A percentile compares a stretch with the other conserved stretches of the same genome.
Conservation (phyloP, 2,329 filamentous ascomycete species). For the Mycogone perniciosa region DNA sequence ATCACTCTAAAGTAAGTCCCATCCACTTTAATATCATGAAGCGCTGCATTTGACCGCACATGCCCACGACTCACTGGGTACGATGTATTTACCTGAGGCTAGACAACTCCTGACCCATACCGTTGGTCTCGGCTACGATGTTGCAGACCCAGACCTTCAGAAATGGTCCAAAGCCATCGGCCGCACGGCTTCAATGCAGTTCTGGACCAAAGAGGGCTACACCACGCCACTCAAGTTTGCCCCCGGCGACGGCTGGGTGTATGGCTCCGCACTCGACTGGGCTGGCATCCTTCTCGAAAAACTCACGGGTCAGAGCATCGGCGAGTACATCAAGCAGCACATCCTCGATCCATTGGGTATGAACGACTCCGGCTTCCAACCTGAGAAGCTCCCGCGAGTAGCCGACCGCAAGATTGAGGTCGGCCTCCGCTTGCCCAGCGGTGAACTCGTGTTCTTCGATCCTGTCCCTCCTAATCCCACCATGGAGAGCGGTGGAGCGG, state of each 20-base stretch:
- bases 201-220: constrained; percentile 32
- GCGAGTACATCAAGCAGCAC: constrained; percentile 31
- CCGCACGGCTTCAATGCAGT: constrained; percentile 25
- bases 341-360: constrained; percentile 33
- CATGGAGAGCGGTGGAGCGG: constrained; percentile 38
- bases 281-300: constrained; percentile 39
- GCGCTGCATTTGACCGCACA: too few species aligned
- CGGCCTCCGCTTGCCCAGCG: constrained; percentile 16
- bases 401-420: constrained; percentile 18
- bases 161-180: constrained; percentile 34
- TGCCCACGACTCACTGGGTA: too few species aligned
- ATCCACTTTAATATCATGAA: neutral
- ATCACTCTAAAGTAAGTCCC: constrained; percentile 32
- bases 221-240: constrained; percentile 37
- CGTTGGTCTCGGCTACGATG: constrained; percentile 39
- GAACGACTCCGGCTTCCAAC: constrained; percentile 32
- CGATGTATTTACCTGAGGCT: too few species aligned
- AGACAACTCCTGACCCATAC: constrained; percentile 42
- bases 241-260: constrained; percentile 44
- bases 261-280: constrained; percentile 43
- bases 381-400: constrained; percentile 19
- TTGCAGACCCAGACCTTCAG: constrained; percentile 31
- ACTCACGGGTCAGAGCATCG: constrained; percentile 31
- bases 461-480: constrained; percentile 23
- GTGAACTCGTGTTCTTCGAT: neutral